Conservation (phyloP, 768 basidiomycete species). For the Trametes cingulata region DNA sequence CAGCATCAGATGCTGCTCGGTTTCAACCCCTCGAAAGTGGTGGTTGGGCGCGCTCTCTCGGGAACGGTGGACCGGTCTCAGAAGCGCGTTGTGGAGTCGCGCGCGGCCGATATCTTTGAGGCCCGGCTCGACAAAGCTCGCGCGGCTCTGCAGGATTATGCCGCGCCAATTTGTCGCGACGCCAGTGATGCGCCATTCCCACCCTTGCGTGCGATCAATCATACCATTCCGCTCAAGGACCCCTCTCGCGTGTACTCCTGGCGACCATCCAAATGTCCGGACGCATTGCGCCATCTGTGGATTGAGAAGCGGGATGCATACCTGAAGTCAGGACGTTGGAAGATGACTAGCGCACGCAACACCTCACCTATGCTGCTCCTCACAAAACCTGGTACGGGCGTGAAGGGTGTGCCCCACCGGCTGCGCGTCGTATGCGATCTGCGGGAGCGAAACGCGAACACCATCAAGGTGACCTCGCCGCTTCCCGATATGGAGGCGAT, state of each 20-base stretch:
- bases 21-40: slow-evolving; percentile 17
- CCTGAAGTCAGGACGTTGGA: slow-evolving; percentile 34
- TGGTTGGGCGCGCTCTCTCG: background rate
- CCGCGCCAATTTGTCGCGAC: slow-evolving; percentile 6
- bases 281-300: slow-evolving; percentile 31
- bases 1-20: slow-evolving; percentile 2
- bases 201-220: slow-evolving; percentile 36
- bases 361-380: slow-evolving; percentile 37
- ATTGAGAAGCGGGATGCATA: slow-evolving; percentile 33
- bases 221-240: slow-evolving; percentile 38
- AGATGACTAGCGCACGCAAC: slow-evolving; percentile 28
- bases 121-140: background rate
- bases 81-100: background rate
- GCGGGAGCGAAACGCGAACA: slow-evolving; percentile 27
- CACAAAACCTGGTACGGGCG: slow-evolving; percentile 24
- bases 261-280: slow-evolving; percentile 39
- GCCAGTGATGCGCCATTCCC: slow-evolving; percentile 26
- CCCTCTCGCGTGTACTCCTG: slow-evolving; percentile 35
- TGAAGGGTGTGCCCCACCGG: slow-evolving; percentile 3
- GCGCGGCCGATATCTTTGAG: background rate
- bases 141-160: slow-evolving; percentile 16
- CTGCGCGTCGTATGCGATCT: slow-evolving; percentile 18
- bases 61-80: background rate
- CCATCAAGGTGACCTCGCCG: slow-evolving; percentile 26
- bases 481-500: slow-evolving; percentile 31